Base-by-base conservation (phyloP, 306 rosid species). In the Geum urbanum region DNA sequence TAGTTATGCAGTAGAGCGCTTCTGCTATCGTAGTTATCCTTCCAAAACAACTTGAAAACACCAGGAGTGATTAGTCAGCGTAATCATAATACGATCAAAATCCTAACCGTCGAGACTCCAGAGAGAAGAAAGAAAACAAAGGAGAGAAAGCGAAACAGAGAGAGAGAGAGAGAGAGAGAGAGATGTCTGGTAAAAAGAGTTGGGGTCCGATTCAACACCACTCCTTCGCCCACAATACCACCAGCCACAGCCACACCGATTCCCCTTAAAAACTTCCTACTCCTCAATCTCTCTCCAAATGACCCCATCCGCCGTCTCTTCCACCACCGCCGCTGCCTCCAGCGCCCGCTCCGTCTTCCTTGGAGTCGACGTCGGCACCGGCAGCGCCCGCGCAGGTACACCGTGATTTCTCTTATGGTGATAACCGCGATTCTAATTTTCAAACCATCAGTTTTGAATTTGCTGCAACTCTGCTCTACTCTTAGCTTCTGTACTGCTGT, bases 331-430 rank as follows among this genome's bases (percentile, higher is more conserved):
- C 64, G 39, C 44, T 54, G 48, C 27, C 62, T 0, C 77, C 61
- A 46, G 39, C 58, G 48, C 24, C 58, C 89, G 88, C 67, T 68
- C 86, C 14, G 76, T 90, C 64, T 94, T 86, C 84, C 92, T 94
- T 66, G 97, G 98, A 53, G 84, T 94, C 64, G 97, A 94, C 74
- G 98, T 90, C 24, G 97, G 98, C 77, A 94, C 96, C 49, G 97
- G 94, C 71, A 94, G 96, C 77, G 97, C 98, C 46, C 96, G 96
- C 20, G 98, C 98, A 70, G 98, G 98, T 92, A 18, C 18, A 12
- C 2, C 75, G 5, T 5, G 50, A 3, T 65, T 47, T 58, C 32
- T 57, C 57, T 18, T 4, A 46, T 4, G 32, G 32, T 2, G 32
- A 27, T 27, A 27, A n/a, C n/a, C n/a, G n/a, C n/a, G n/a, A n/a